Evolutionary conservation across 768 basidiomycete species (phyloP).

Genomic region (Suillus sp.): DNA sequence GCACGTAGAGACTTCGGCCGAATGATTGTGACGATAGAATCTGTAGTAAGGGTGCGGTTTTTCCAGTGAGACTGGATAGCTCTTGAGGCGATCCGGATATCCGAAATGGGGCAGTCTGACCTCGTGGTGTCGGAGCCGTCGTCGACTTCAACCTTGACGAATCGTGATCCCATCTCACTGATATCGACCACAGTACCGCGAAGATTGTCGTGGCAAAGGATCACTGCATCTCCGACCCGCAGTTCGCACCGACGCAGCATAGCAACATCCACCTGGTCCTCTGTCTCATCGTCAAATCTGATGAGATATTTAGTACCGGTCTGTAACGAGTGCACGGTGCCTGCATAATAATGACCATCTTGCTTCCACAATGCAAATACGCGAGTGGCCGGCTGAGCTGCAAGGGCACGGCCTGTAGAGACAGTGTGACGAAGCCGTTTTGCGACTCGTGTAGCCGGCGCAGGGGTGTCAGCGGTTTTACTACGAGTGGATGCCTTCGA

Average conservation of each 20-base stretch:
- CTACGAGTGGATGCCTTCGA: constrained; percentile 30
- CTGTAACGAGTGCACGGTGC: constrained; percentile 46
- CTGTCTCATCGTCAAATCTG: constrained; percentile 67
- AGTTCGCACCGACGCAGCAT: constrained; percentile 58
- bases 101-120: constrained; percentile 34
- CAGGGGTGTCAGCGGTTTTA: constrained; percentile 30
- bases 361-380: constrained; percentile 73
- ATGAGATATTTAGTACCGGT: constrained; percentile 43
- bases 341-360: constrained; percentile 63
- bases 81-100: constrained; percentile 53
- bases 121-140: constrained; percentile 33
- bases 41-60: constrained; percentile 47
- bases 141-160: constrained; percentile 43
- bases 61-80: constrained; percentile 55
- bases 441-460: constrained; percentile 35
- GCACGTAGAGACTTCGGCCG: constrained; percentile 37
- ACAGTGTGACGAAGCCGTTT: constrained; percentile 45
- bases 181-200: constrained; percentile 36
- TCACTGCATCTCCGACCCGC: constrained; percentile 57
- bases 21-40: constrained; percentile 45
- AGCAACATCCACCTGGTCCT: constrained; percentile 47
- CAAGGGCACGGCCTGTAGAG: constrained; percentile 25
- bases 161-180: constrained; percentile 30
- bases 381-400: constrained; percentile 43
- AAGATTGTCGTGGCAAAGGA: constrained; percentile 34